Evolutionary conservation across 805 yeast genomes (phyloP).

Genomic region (Maudiozyma serrabonitensis): DNA sequence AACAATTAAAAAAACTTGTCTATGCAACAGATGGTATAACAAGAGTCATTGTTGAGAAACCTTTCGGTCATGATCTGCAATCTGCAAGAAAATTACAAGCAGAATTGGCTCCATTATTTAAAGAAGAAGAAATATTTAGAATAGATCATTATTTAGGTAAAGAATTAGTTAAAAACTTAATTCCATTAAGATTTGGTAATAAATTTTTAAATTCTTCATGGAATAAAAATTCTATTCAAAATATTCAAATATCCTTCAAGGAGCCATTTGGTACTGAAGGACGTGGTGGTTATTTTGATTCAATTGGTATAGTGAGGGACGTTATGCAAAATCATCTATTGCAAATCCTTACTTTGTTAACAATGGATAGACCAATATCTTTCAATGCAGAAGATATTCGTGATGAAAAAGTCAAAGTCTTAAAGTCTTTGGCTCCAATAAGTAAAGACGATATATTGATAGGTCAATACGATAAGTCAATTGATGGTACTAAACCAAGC

Average conservation of each 20-base stretch:
- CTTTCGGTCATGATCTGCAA: conserved; percentile 87
- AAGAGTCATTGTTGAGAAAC: conserved; percentile 88
- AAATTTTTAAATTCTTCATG: conserved; percentile 76
- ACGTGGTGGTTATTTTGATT: conserved; percentile 94
- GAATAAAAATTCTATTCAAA: conserved; percentile 68
- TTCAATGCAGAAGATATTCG: conserved; percentile 87
- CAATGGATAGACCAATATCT: conserved; percentile 94
- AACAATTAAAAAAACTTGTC: conserved; percentile 55
- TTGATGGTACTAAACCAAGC: conserved; percentile 82
- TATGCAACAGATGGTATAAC: conserved; percentile 62
- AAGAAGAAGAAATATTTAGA: conserved; percentile 86
- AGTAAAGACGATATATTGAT: conserved; percentile 55
- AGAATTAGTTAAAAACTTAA: conserved; percentile 91
- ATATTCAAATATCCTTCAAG: conserved; percentile 85
- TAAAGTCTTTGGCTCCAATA: conserved; percentile 69
- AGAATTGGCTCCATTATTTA: conserved; percentile 76
- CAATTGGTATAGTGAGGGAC: conserved; percentile 90
- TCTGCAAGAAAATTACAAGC: conserved; percentile 69
- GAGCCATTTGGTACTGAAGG: conserved; percentile 98
- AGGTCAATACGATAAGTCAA: conserved; percentile 81
- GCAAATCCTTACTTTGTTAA: conserved; percentile 80
- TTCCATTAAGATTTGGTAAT: conserved; percentile 85
- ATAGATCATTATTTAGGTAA: conserved; percentile 96
- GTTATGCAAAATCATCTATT: conserved; percentile 95
- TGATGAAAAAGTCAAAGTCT: conserved; percentile 90